phyloP scores from a whole-genome alignment of 1,284 basidiomycete species.

The Erythrobasidium hasegawianum region DNA sequence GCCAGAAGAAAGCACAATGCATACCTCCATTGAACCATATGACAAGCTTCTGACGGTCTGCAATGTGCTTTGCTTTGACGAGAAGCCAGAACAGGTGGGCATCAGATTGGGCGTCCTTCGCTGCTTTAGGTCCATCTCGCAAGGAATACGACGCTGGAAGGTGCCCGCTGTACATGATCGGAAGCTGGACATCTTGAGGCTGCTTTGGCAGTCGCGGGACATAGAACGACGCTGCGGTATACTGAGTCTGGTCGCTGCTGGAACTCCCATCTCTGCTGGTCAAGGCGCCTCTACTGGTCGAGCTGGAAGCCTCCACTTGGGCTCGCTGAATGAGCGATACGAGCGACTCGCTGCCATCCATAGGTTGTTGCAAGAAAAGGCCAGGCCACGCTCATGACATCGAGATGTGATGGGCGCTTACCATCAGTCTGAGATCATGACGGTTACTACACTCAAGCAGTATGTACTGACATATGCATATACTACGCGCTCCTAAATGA shows the following conservation, averaged over 20 bases:
- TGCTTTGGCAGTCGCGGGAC: conserved; percentile 41
- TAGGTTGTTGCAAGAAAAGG: no score
- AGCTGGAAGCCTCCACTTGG: no score
- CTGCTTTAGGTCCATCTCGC: conserved; percentile 11
- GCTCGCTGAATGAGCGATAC: no score
- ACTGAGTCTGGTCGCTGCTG: background rate
- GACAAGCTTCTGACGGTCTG: conserved; percentile 68
- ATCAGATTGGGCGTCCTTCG: conserved; percentile 17
- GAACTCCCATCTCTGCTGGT: no score
- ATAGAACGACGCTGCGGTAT: conserved; percentile 39
- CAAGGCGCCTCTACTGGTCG: no score
- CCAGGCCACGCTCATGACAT: no score
- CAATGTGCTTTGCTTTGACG: conserved; percentile 76
- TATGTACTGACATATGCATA: no score
- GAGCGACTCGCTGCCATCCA: no score
- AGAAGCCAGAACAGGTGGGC: conserved; percentile 59
- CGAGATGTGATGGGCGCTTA: no score
- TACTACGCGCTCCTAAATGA: no score
- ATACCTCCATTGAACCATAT: conserved; percentile 26
- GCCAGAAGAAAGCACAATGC: background rate
- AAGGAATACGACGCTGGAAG: conserved; percentile 39
- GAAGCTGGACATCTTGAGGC: conserved; percentile 37
- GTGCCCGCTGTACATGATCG: conserved; percentile 46
- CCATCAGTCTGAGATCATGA: no score
- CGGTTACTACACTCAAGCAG: no score